Base-by-base conservation (phyloP, 257 asterid species). In the Forsythia suspensa region DNA sequence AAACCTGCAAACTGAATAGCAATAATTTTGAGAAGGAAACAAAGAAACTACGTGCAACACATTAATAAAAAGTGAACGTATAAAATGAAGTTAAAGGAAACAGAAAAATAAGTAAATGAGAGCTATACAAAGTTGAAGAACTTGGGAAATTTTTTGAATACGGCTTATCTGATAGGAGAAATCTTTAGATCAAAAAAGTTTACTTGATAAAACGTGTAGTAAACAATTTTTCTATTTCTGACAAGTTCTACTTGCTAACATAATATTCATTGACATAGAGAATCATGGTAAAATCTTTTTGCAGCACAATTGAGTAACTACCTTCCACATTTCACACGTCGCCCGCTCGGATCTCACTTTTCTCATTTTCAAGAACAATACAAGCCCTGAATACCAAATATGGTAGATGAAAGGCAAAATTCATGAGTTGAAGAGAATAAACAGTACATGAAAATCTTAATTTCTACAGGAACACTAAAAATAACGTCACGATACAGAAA, bases 291-390 rank as follows among this genome's bases (percentile, higher is more conserved):
- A 72, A 74, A 67, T 43, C 38, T 73, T 63, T 8, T 3, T 44
- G 65, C 11, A 46, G 36, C 8, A 41, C 44, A 41, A 70, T 63
- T 55, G 73, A 70, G 38, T 37, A 61, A 9, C 75, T 83, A 93
- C 99, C 98, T 95, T 95, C 94, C 95, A 81, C 88, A 78, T 91
- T 77, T 95, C 99, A 70, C 91, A 89, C 2, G 95, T 85, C 77
- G 90, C 92, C 79, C 83, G 91, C 76, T 95, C 98, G 44, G 98
- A 94, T 87, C 95, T 93, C 83, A 95, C 97, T 88, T 89, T 92
- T 82, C 87, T 91, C 99, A 95, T 95, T 87, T 94, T 95, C 91
- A 88, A 77, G 92, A 90, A 93, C 82, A 95, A 77, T 40, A 90
- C 73, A 71, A 90, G 89, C 75, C 99, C 99, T 95, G 92, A 70